phyloP scores from a whole-genome alignment of 306 rosid genomes.

The Begonia fuchsioides region DNA sequence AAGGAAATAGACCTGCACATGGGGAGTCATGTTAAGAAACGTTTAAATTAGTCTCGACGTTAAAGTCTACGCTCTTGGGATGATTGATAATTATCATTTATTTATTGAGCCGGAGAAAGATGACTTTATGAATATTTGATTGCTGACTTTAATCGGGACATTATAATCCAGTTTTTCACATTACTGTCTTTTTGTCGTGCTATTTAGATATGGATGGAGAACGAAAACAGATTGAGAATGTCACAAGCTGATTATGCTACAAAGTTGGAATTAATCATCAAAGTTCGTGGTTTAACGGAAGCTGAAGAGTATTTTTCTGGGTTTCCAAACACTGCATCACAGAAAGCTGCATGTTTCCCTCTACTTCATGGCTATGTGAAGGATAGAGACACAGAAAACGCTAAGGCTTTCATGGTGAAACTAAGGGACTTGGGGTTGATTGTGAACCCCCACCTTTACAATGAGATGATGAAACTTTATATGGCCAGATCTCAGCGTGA shows the following conservation, averaged over 20 bases:
- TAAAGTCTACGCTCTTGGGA: no score
- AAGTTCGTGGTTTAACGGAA: conserved; percentile 30
- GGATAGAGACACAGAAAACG: conserved; percentile 33
- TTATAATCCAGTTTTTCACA: neutral
- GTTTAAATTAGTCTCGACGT: no score
- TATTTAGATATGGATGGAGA: conserved; percentile 53
- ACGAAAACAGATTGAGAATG: conserved; percentile 18
- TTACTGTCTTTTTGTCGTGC: conserved; percentile 3
- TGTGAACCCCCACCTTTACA: conserved; percentile 43
- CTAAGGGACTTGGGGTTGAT: conserved; percentile 52
- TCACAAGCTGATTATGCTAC: conserved; percentile 40
- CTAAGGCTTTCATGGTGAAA: conserved; percentile 58
- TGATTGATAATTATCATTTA: no score
- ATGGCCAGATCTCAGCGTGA: conserved; percentile 32
- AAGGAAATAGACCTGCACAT: no score
- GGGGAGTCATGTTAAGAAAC: no score
- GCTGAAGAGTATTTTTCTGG: conserved; percentile 51
- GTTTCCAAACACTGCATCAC: conserved; percentile 30
- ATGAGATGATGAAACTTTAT: conserved; percentile 89
- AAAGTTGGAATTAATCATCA: conserved; percentile 38
- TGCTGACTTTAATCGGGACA: neutral
- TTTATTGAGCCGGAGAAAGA: no score
- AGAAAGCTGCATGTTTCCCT: conserved; percentile 41
- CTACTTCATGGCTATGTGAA: conserved; percentile 50
- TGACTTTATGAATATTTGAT: neutral